Base-by-base conservation (phyloP, 805 yeast genomes). In the Myxozyma udenii region DNA sequence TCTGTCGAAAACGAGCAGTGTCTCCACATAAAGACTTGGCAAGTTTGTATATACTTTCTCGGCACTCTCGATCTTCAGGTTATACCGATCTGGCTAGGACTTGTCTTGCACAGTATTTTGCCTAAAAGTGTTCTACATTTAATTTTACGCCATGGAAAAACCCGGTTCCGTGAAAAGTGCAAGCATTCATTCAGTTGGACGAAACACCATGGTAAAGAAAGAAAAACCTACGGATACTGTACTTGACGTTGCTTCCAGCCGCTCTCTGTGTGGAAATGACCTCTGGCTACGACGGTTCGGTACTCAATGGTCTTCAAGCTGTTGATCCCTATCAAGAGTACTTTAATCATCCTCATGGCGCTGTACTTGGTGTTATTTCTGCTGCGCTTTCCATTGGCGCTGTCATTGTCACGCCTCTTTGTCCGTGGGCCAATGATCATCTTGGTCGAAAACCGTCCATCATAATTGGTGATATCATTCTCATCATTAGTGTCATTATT, bases 281-380 rank as follows among this genome's bases (percentile, higher is more conserved):
- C 57, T 72, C 69, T 39, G 78, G 79, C 53, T 76, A 70, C 54
- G 79, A 75, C 64, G 77, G 77, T 51, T 70, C 74, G n/a, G 68
- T 78, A 70, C 65, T 78, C 61, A 78, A 78, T 58, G 78, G 79
- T 35, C 68, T 78, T 53, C 81, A 78, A 60, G 65, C 77, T 4
- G 68, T 75, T 58, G 51, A 61, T 1, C 61, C 61, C 30, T 78
- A 80, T 78, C 62, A 65, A 51, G 53, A 60, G 6, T 39, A 67
- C 38, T 71, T 78, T 62, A 71, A 71, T 30, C 50, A 66, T 36
- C 78, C 77, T 16, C 53, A 64, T 7, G 75, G 75, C 21, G 35
- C 25, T 12, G 36, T 25, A 18, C 63, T 75, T 22, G 78, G 78
- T 55, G 72, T 74, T 26, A 65, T 74, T 38, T 48, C 68, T 39